These are phyloP conservation scores for Leishmania major DNA, from an alignment of 208 protist genomes.

Conservation along the genomic window DNA sequence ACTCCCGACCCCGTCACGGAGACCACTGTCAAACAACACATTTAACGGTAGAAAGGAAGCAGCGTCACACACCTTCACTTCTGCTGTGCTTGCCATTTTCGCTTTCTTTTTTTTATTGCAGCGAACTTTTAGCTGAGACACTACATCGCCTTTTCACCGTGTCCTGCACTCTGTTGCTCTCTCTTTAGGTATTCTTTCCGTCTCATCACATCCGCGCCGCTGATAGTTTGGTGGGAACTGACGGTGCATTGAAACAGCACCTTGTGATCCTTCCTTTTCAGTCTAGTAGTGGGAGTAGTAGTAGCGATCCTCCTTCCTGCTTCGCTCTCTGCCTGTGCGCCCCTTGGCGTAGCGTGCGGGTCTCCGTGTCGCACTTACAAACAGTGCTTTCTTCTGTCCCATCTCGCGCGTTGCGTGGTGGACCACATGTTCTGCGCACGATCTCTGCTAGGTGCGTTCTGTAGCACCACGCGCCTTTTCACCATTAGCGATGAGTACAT, in stretches of 20 bases:
- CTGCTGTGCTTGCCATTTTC: not conserved
- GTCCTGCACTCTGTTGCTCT: not conserved
- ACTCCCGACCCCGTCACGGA: not conserved
- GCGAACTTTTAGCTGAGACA: not conserved
- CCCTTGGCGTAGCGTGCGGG: not conserved
- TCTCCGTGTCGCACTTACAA: not conserved
- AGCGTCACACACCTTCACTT: not conserved
- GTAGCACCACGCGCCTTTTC: conserved; percentile 44
- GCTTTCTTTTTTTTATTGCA: not conserved
- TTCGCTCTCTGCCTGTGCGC: not conserved
- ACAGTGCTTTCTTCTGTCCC: not conserved
- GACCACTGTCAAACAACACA: not conserved
- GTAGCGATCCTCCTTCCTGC: not conserved
- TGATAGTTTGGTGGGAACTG: not conserved
- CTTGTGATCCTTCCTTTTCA: not conserved
- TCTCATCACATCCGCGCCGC: not conserved
- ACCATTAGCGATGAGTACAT: conserved; percentile 93
- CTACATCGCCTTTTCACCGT: not conserved
- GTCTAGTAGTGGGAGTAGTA: not conserved
- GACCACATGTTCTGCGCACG: conserved; percentile 22
- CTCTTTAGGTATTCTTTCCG: not conserved
- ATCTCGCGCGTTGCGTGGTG: not conserved
- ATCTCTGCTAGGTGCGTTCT: conserved; percentile 43
- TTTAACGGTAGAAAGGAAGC: not conserved
- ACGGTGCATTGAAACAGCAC: not conserved